Base-by-base conservation (phyloP, 2,329 filamentous ascomycete genomes). In the Zymoseptoria tritici region DNA sequence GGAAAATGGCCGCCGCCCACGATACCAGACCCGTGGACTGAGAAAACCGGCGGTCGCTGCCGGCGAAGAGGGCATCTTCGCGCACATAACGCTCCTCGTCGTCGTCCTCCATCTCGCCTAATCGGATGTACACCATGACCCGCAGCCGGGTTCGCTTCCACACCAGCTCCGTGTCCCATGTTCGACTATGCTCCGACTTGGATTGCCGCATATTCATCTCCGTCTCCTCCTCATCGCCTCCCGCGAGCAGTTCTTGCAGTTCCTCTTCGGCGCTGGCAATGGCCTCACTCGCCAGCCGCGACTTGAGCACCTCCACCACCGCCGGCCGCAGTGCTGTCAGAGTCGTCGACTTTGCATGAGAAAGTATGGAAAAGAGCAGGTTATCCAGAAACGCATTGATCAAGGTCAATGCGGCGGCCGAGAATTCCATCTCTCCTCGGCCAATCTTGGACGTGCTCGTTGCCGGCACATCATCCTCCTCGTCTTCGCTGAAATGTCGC, bases 41-140 rank as follows among this genome's bases (percentile, higher is more conserved):
- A 8, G 79, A 77, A 55, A 85, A 84, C 42, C 83, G 75, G 42
- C 82, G 78, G 60, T 86, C 84, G 56, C 80, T 80, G 54, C 81
- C 78, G 46, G 85, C 83, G 50, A 79, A 77, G 9, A 93, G 80
- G 49, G 89, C 84, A 59, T 94, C 91, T 68, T 91, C 85, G 64
- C 91, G 86, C 72, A 95, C 89, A 70, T 90, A 90, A 55, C 86
- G 85, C 71, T 97, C 93, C 74, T 97, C 94, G 66, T 99, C 94
- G 66, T 97, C 92, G 76, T 99, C 94, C 74, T 99, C 95, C 82
- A 99, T 86, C 71, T 99, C 93, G 52, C 94, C 94, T 6, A 99
- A 80, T 8, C 94, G 92, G 8, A 92, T 97, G 73, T 97, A 97
- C 21, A 99, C 93, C 94, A 99, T 99, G 74, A 94, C 96, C 62